phyloP scores from a whole-genome alignment of 2,329 filamentous ascomycete genomes.

The Fusarium burgessii region DNA sequence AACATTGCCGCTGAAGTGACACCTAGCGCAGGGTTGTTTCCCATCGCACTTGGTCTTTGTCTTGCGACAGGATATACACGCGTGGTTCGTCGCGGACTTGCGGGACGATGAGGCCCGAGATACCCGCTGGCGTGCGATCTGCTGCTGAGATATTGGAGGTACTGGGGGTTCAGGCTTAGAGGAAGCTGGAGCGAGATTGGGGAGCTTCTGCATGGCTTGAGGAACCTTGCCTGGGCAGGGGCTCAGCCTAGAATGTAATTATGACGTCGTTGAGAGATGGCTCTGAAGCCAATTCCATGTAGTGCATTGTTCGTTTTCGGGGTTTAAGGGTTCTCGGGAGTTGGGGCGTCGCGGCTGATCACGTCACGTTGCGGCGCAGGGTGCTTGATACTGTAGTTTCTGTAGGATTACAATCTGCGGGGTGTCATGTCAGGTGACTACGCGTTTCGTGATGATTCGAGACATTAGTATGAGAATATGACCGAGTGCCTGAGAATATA shows the following conservation, averaged over 20 bases:
- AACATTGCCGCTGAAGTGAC: conserved; percentile 1
- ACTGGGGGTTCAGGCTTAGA: neutral
- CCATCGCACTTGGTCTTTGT: conserved; percentile 30
- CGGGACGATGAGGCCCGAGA: neutral
- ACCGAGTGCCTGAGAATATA: neutral
- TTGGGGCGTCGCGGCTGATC: neutral
- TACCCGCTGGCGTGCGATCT: neutral
- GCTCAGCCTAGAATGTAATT: neutral
- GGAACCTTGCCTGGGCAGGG: neutral
- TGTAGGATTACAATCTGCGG: neutral
- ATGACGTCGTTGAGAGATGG: conserved; percentile 26
- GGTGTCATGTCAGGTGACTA: conserved; percentile 13
- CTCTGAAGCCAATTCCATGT: neutral
- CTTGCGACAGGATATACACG: conserved; percentile 20
- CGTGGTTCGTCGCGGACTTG: conserved; percentile 15
- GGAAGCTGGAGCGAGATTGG: conserved; percentile 16
- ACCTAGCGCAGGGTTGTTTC: conserved; percentile 6
- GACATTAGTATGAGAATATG: neutral
- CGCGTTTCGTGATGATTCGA: neutral
- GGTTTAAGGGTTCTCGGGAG: neutral
- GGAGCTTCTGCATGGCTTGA: conserved; percentile 11
- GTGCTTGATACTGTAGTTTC: neutral
- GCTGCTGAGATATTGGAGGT: neutral
- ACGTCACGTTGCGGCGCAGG: neutral
- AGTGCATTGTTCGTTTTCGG: neutral